Evolutionary conservation across 371 early-diverging fungal species (phyloP), one percentile per base, ranked within the genome.

Genomic region (Mucor circinelloides): DNA sequence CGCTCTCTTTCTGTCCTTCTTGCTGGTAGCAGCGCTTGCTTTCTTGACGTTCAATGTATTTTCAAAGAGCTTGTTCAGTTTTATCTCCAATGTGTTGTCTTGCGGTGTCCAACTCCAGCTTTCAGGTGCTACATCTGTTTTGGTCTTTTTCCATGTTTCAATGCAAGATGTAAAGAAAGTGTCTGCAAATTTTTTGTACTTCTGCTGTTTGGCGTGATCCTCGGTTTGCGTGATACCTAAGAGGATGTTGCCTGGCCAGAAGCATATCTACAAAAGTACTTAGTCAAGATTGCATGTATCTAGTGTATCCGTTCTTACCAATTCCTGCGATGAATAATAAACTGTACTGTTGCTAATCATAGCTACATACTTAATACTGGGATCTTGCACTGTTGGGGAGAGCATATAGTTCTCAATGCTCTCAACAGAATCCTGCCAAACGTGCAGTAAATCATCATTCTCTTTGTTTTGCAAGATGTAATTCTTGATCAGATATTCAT

Each of bases 401-500:
- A 70, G 62, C 72, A 90, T 59, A 40, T 87, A 75, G 12, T 79
- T 60, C 31, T 73, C 58, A 32, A 84, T 80, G 13, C 84, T 79
- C 5, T 82, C 72, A 3, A 75, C 78, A 32, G 86, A 59, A 8
- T 58, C 55, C 17, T 69, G 57, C 86, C 77, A 85, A 15, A 44
- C 64, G 48, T 52, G 64, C 30, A 67, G 38, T 48, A 68, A 52
- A 34, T 55, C 68, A 74, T 70, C 75, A 30, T 76, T 72, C 60
- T 84, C 79, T 65, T 75, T 67, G 34, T 79, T 82, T 42, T 86
- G 66, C n/a, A 84, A 67, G 6, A 92, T 59, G 79, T 87, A 91
- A 50, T 87, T 80, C 65, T 93, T 92, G 25, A 92, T 77, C 63
- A 91, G 71, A 61, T 92, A 93, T 75, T 93, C 89, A 73, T 97